Evolutionary conservation across 768 basidiomycete species (phyloP).

Genomic region (Tulasnella sp.): DNA sequence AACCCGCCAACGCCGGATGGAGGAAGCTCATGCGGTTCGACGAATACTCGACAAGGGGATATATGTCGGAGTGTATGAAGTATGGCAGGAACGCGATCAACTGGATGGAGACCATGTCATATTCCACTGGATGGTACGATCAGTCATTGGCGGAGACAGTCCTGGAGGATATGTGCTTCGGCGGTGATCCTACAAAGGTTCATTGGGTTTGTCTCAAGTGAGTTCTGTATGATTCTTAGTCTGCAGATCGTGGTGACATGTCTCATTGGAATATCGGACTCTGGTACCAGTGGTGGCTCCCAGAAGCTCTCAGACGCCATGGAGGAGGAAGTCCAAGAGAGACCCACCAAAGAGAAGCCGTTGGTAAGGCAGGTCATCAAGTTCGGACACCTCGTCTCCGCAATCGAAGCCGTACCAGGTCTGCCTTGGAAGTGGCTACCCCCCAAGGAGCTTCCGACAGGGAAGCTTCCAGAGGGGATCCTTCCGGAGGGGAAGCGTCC

Average conservation of each 20-base stretch:
- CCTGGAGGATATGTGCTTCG: constrained; percentile 1
- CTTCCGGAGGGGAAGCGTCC: too few species aligned
- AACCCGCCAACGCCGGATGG: neutral
- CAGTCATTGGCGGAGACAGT: constrained; percentile 2
- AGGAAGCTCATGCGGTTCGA: constrained; percentile 7
- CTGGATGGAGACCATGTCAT: constrained; percentile 9
- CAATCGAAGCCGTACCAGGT: too few species aligned
- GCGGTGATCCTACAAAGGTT: neutral
- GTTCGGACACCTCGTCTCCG: too few species aligned
- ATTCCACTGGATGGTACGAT: constrained; percentile 2
- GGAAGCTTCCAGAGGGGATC: too few species aligned
- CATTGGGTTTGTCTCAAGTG: neutral
- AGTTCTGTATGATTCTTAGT: neutral
- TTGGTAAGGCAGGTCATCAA: too few species aligned
- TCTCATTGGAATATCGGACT: neutral
- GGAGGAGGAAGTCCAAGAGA: neutral
- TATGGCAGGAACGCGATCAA: neutral
- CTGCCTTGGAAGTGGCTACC: too few species aligned
- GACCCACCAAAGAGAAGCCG: too few species aligned
- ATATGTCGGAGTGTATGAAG: neutral
- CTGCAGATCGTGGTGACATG: too few species aligned
- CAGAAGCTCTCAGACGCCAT: neutral
- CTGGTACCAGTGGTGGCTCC: neutral
- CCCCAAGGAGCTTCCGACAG: too few species aligned
- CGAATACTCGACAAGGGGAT: neutral